phyloP scores from a whole-genome alignment of 73 alveolate species.

The Paramecium biaurelia region DNA sequence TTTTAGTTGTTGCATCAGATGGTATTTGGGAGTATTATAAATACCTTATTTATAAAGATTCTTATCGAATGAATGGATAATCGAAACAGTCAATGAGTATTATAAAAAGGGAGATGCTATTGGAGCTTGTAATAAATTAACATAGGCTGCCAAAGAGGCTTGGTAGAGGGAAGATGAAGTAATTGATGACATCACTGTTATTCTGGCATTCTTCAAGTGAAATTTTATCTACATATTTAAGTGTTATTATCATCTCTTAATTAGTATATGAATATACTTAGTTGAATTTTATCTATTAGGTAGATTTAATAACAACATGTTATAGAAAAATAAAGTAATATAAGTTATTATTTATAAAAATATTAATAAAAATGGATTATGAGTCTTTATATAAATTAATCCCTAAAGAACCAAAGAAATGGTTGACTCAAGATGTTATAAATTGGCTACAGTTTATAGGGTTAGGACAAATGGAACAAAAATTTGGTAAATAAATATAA shows the following conservation, averaged over 20 bases:
- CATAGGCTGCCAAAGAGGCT: constrained; percentile 71
- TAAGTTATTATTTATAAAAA: not conserved
- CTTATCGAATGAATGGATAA: constrained; percentile 82
- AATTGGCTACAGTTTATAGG: constrained; percentile 33
- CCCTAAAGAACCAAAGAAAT: constrained; percentile 46
- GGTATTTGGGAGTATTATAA: constrained; percentile 83
- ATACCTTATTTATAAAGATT: constrained; percentile 25
- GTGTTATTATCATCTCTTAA: not conserved
- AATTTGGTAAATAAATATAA: constrained; percentile 11
- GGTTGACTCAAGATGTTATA: constrained; percentile 33
- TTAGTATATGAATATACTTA: not conserved
- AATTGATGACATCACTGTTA: constrained; percentile 92
- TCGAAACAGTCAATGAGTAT: constrained; percentile 75
- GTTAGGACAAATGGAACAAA: not conserved
- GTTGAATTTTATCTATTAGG: not conserved
- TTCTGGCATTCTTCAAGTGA: constrained; percentile 72
- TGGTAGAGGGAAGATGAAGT: constrained; percentile 92
- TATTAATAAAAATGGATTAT: constrained; percentile 25
- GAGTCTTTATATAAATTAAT: constrained; percentile 24
- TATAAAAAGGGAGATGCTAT: constrained; percentile 80
- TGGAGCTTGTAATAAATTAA: constrained; percentile 86
- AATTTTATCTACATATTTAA: not conserved
- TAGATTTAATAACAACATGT: not conserved
- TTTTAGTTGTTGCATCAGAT: constrained; percentile 80
- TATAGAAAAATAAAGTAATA: not conserved